Base-by-base conservation (phyloP, 1,284 basidiomycete genomes). In the Jaminaea rosea region DNA sequence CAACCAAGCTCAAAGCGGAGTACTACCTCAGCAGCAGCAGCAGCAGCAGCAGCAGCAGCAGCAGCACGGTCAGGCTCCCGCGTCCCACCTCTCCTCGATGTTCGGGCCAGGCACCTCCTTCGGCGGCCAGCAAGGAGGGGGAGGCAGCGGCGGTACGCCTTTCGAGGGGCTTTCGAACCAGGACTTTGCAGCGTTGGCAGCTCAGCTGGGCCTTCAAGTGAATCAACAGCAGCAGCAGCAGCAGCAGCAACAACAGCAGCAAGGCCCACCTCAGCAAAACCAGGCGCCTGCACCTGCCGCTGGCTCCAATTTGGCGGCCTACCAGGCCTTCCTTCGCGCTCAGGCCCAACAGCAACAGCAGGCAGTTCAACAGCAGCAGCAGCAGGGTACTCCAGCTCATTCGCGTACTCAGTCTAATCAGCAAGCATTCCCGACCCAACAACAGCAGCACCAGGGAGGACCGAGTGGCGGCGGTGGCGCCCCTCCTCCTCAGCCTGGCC, bases 251-350 rank as follows among this genome's bases (percentile, higher is more conserved):
- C 19, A 23, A 24, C 39, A 21, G 19, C 13, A 21, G 19, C 17
- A 23, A n/a, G n/a, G 34, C 21, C 34, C n/a, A 15, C 34, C 21
- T 36, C 34, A 36, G 34, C 34, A 36, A 21, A 15, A 36, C n/a
- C 34, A 36, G 10, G 34, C 34, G 6, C n/a, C n/a, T n/a, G n/a
- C n/a, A n/a, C n/a, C n/a, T n/a, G n/a, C n/a, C n/a, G n/a, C n/a
- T n/a, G n/a, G n/a, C n/a, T n/a, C n/a, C 34, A 42, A 42, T 42
- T 23, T 42, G 23, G 39, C 39, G 4, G 39, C 39, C 19, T 42
- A 42, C 19, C 39, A 42, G 39, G 39, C 39, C 15, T 42, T 42
- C 39, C 17, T 42, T 11, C 19, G 29, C 9, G 15, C 9, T 15
- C 29, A 31, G 15, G 29, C 9, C 29, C 29, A 42, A 23, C 19